Conservation (phyloP, 148 eudicot species). For the Rhododendron ferrugineum region DNA sequence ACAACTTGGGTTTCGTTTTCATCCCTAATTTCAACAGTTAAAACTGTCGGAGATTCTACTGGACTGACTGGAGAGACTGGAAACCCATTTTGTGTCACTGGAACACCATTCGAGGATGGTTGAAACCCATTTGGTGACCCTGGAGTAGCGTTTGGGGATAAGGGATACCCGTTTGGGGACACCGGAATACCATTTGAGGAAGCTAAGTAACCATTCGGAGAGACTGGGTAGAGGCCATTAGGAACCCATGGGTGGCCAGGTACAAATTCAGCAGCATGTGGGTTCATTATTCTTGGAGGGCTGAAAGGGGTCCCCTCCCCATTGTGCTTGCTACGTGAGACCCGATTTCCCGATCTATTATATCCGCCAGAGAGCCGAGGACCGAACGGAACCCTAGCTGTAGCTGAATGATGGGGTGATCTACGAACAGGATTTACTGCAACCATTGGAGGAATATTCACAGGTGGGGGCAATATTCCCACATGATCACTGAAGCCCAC, state of each 20-base stretch:
- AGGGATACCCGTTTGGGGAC: slow-evolving; percentile 40
- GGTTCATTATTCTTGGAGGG: slow-evolving; percentile 71
- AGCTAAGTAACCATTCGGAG: slow-evolving; percentile 42
- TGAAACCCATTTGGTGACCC: slow-evolving; percentile 28
- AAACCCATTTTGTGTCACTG: slow-evolving; percentile 27
- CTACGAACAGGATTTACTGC: slow-evolving; percentile 63
- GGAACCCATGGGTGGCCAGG: slow-evolving; percentile 73
- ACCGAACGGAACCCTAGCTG: slow-evolving; percentile 90
- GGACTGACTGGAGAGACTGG: slow-evolving; percentile 27
- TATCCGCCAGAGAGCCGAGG: slow-evolving; percentile 81
- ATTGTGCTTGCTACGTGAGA: slow-evolving; percentile 46
- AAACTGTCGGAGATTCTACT: slow-evolving; percentile 29
- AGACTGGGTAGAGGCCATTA: slow-evolving; percentile 35
- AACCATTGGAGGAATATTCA: slow-evolving; percentile 66
- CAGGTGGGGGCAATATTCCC: slow-evolving; percentile 84
- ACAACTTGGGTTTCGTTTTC: slow-evolving; percentile 20
- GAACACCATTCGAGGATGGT: slow-evolving; percentile 27
- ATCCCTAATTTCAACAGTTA: slow-evolving; percentile 27
- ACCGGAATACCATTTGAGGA: slow-evolving; percentile 41
- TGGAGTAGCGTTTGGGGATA: slow-evolving; percentile 28
- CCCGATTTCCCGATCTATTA: slow-evolving; percentile 59
- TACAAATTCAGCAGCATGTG: slow-evolving; percentile 86
- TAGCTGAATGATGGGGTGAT: slow-evolving; percentile 94
- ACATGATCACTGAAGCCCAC: slow-evolving; percentile 59
- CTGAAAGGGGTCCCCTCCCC: slow-evolving; percentile 48